Conservation (phyloP, 352 stramenopile species). For the Globisporangium solare region DNA sequence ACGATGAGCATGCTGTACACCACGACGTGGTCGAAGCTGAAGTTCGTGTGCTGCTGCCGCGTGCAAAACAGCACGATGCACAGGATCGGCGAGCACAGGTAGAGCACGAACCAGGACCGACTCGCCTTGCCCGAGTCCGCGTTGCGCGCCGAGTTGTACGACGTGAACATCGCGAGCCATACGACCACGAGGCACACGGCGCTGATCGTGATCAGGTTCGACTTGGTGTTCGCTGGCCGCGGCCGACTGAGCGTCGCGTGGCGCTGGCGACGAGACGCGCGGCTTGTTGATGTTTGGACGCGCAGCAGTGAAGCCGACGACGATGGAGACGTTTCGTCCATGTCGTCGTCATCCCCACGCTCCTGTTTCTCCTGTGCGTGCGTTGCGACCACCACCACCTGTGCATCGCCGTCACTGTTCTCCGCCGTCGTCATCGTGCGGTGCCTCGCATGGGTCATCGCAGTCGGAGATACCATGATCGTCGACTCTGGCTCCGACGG, state of each 20-base stretch:
- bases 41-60: constrained; percentile 25
- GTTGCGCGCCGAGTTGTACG: constrained; percentile 44
- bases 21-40: constrained; percentile 69
- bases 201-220: constrained; percentile 40
- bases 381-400: not conserved
- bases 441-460: not conserved
- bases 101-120: constrained; percentile 61
- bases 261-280: not conserved
- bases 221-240: constrained; percentile 12
- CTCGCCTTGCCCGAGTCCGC: constrained; percentile 17
- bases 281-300: not conserved
- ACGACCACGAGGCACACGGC: constrained; percentile 30
- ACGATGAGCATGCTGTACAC: constrained; percentile 73
- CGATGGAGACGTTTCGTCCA: not conserved
- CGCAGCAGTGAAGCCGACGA: not conserved
- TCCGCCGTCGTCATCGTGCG: constrained; percentile 4
- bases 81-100: constrained; percentile 53
- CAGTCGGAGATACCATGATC: not conserved
- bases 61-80: constrained; percentile 57
- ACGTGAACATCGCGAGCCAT: constrained; percentile 71
- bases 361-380: not conserved
- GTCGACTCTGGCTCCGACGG: not conserved
- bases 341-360: not conserved
- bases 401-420: no score
- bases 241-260: constrained; percentile 14